A percentile compares a stretch with the other conserved stretches of the same genome.
phyloP scores from a whole-genome alignment of 768 basidiomycete species.

The Boletus sp. region DNA sequence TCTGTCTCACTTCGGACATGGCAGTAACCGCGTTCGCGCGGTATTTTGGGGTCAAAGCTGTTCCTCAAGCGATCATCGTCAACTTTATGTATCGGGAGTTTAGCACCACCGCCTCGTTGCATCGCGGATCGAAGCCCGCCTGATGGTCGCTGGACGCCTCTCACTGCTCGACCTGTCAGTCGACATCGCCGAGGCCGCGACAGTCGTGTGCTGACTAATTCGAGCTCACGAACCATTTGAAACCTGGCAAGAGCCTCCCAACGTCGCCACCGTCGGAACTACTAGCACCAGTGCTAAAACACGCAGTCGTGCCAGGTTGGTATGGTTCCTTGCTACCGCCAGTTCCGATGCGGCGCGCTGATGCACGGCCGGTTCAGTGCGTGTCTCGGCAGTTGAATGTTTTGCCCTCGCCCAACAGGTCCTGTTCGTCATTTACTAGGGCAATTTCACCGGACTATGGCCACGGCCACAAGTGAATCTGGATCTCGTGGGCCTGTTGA shows the following conservation, averaged over 20 bases:
- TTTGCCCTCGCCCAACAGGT: conserved; percentile 21
- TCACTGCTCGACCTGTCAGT: background rate
- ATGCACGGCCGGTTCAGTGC: conserved; percentile 14
- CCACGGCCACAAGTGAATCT: conserved; percentile 23
- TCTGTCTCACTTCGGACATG: background rate
- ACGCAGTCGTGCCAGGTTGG: conserved; percentile 7
- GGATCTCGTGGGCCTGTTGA: conserved; percentile 49
- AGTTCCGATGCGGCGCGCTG: conserved; percentile 18
- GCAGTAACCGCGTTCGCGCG: background rate
- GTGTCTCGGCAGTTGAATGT: conserved; percentile 22
- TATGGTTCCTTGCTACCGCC: conserved; percentile 10
- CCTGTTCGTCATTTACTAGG: conserved; percentile 17
- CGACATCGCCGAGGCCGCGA: background rate
- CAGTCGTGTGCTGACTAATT: conserved; percentile 16
- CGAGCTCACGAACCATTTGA: background rate
- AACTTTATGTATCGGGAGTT: background rate
- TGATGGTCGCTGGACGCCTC: conserved; percentile 8
- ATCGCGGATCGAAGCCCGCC: background rate
- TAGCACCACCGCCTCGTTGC: conserved; percentile 18
- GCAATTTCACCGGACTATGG: conserved; percentile 27
- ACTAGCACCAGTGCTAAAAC: background rate
- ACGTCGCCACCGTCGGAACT: background rate
- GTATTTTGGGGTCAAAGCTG: conserved; percentile 9
- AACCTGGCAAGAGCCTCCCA: background rate
- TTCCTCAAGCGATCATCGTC: background rate